Evolutionary conservation across 73 alveolate species (phyloP), one percentile per base, ranked within the genome.

Genomic region (Vitrella brassicaformis): DNA sequence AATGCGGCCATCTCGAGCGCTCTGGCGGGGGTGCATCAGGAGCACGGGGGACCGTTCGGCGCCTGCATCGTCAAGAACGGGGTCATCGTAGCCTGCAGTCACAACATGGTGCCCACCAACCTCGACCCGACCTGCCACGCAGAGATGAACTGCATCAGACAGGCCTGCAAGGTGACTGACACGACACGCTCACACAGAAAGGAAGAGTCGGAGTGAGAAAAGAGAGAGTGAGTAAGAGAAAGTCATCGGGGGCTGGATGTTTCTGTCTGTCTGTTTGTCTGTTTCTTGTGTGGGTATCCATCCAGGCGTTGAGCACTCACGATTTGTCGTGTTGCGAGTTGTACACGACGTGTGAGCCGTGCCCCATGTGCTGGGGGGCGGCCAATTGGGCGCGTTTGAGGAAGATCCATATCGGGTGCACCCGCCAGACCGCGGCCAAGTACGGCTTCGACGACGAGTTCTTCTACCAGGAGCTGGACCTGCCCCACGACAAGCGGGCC

Each of bases 281-380:
- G n/a, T n/a, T n/a, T n/a, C n/a, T n/a, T n/a, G n/a, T n/a, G n/a
- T n/a, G n/a, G n/a, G n/a, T n/a, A n/a, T n/a, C n/a, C n/a, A n/a
- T 1, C 25, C n/a, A 71, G 77, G 84, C 84, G 0, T 30, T 77
- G 47, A 72, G 78, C 47, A 65, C 78, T 30, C 84, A 77, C 66
- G 84, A 77, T 31, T 67, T 77, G 8, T 77, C 84, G 0, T 75
- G 68, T 47, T 77, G 84, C 30, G 84, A 77, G 72, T 78, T 77
- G 31, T 77, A 68, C 71, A 77, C 84, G 26, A 77, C 84, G 30
- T 77, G 82, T 30, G 84, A 77, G 71, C 84, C 84, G 25, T 77
- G 84, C 47, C 84, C 84, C 0, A 77, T 77, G 84, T 77, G 84
- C 78, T 77, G 84, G 84, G 84, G 84, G 10, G 84, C 84, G 0